A percentile compares a stretch with the other conserved stretches of the same genome.
These are phyloP conservation scores for Hansenula sp. DNA, from an alignment of 1,139 yeast genomes.

Conservation along the genomic window DNA sequence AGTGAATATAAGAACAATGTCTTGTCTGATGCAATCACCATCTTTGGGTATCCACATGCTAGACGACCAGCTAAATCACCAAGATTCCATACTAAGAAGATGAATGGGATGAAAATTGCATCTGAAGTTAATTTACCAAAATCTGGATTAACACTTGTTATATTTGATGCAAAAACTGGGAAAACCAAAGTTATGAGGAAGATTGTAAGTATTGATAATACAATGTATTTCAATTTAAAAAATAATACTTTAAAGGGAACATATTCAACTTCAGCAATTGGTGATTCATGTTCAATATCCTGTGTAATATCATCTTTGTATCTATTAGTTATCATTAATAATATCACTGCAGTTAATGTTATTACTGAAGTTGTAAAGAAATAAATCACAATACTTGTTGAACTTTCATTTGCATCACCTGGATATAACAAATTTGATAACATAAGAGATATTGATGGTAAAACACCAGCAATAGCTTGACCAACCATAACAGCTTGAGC, in stretches of 20 bases:
- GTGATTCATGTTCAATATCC: conserved; percentile 6
- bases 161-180: conserved; percentile 84
- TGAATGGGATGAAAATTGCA: conserved; percentile 65
- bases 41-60: conserved; percentile 47
- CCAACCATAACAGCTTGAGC: conserved; percentile 93
- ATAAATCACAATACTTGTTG: conserved; percentile 52
- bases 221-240: conserved; percentile 57
- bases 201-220: conserved; percentile 65
- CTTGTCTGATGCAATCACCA: conserved; percentile 39
- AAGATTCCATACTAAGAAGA: conserved; percentile 79
- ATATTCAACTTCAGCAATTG: conserved; percentile 5
- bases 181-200: conserved; percentile 76
- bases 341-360: conserved; percentile 41
- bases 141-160: conserved; percentile 45
- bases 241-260: conserved; percentile 27
- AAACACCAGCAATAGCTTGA: conserved; percentile 88
- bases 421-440: conserved; percentile 46
- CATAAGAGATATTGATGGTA: conserved; percentile 77
- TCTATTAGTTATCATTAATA: conserved; percentile 27
- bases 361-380: conserved; percentile 69
- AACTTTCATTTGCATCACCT: conserved; percentile 30
- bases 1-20: conserved; percentile 48
- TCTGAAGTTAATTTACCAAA: conserved; percentile 19
- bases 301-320: conserved; percentile 15
- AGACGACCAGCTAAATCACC: conserved; percentile 85